Conservation (phyloP, 2,329 filamentous ascomycete species). For the Alternaria sp. region DNA sequence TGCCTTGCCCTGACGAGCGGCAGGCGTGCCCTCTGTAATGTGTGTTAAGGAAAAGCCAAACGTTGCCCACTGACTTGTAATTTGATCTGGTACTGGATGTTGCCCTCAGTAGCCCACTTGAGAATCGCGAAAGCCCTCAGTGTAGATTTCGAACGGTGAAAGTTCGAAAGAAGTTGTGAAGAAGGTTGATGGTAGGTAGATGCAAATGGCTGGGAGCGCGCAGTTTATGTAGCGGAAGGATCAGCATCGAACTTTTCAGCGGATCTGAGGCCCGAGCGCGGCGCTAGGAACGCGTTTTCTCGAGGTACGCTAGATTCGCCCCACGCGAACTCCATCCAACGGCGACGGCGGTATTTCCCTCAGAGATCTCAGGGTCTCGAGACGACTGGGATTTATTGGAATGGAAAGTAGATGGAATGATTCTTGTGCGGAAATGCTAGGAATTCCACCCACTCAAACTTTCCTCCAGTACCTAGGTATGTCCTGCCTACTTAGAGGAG, state of each 20-base stretch:
- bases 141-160: slow-evolving; percentile 26
- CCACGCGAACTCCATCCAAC: slow-evolving; percentile 7
- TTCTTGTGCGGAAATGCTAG: not conserved
- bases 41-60: slow-evolving; percentile 50
- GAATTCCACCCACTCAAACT: no score
- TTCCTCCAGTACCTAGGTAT: no score
- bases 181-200: slow-evolving; percentile 24
- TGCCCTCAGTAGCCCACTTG: slow-evolving; percentile 46
- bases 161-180: slow-evolving; percentile 29
- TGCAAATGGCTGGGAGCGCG: slow-evolving; percentile 14
- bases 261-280: slow-evolving; percentile 5
- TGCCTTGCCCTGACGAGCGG: slow-evolving; percentile 46
- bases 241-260: slow-evolving; percentile 23
- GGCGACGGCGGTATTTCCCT: not conserved
- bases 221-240: slow-evolving; percentile 19
- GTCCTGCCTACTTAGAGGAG: no score
- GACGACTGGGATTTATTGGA: not conserved
- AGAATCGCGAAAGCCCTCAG: slow-evolving; percentile 43
- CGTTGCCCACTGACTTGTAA: slow-evolving; percentile 51
- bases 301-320: slow-evolving; percentile 7
- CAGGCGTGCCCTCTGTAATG: slow-evolving; percentile 42
- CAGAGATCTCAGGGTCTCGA: slow-evolving; percentile 1
- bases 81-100: slow-evolving; percentile 40
- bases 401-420: not conserved
- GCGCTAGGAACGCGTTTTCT: slow-evolving; percentile 6